phyloP scores from a whole-genome alignment of 306 rosid species.

The Begonia peltatifolia region DNA sequence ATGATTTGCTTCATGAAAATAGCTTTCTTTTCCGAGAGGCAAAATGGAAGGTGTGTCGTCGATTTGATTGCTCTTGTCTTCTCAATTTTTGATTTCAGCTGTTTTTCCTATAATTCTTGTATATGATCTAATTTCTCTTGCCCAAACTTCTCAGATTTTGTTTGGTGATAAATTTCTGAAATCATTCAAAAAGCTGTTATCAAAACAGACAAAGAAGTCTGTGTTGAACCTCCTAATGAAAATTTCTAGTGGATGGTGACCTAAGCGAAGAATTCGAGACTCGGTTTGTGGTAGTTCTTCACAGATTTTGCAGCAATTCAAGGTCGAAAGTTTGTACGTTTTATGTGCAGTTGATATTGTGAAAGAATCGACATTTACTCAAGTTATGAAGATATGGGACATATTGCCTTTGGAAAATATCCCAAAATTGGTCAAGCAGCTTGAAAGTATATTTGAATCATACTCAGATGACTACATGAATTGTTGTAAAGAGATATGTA shows the following conservation, averaged over 20 bases:
- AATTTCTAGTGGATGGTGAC: slow-evolving; percentile 69
- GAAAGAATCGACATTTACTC: slow-evolving; percentile 25
- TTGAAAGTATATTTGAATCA: slow-evolving; percentile 37
- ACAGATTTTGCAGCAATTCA: slow-evolving; percentile 34
- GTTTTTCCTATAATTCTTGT: no score
- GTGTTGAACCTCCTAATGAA: slow-evolving; percentile 38
- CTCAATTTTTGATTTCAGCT: no score
- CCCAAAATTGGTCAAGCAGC: slow-evolving; percentile 42
- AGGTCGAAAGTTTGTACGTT: slow-evolving; percentile 39
- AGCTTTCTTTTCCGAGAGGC: slow-evolving; percentile 41
- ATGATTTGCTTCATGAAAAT: slow-evolving; percentile 47
- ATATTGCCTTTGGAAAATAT: slow-evolving; percentile 36
- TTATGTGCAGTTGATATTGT: slow-evolving; percentile 42
- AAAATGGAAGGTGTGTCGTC: slow-evolving; percentile 51
- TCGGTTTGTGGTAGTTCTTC: slow-evolving; percentile 13
- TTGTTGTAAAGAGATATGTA: slow-evolving; percentile 34
- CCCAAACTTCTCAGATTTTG: slow-evolving; percentile 25
- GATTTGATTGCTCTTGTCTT: no score
- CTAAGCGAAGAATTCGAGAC: slow-evolving; percentile 15
- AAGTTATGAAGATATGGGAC: slow-evolving; percentile 70
- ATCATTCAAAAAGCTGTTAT: slow-evolving; percentile 41
- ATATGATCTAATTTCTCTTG: not conserved
- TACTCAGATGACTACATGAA: slow-evolving; percentile 37
- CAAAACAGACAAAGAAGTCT: slow-evolving; percentile 22
- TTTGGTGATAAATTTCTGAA: slow-evolving; percentile 56